Base-by-base conservation (phyloP, 805 yeast species). In the Kodamaea restingae region DNA sequence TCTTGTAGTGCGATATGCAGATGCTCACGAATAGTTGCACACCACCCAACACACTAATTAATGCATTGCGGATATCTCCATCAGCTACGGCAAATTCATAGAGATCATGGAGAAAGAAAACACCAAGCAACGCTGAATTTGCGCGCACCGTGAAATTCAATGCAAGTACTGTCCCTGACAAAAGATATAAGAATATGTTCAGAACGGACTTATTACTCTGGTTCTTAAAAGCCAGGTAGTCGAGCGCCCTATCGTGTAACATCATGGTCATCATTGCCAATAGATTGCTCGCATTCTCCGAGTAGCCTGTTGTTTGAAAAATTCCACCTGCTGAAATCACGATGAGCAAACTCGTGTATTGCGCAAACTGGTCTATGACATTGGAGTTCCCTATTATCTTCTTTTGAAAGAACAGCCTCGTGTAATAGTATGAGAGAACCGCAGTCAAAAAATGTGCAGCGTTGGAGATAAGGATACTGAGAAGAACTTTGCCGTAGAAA, bases 321-420 rank as follows among this genome's bases (percentile, higher is more conserved):
- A 88, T 73, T 1, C 95, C 95, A 1, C 87, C 88, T 2, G 95
- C 88, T 14, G 84, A 77, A n/a, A 83, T 42, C 1, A 80, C 57
- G 44, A 75, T 81, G 11, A 84, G 50, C 3, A 71, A 35, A 0
- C 80, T 61, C 0, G 74, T 52, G 27, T 32, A 38, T 10, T 20
- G 29, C 14, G 36, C 11, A 12, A 27, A 38, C 37, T 27, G 18
- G 24, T 32, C 32, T 6, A 38, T 32, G 26, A 38, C 11, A 24
- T 38, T 32, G 7, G 14, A 26, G 18, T 22, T 24, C 18, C 20
- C 21, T 7, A 17, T 6, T 15, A 27, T 21, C 35, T 35, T 36
- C 18, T 29, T 26, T 11, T 36, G 30, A 25, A 47, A 47, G 51
- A 41, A 55, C 18, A 22, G 48, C 38, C 38, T 37, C 0, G 95